These are phyloP conservation scores for Cinnamomum micranthum DNA, from an alignment of 164 flowering plant species.

Conservation along the genomic window DNA sequence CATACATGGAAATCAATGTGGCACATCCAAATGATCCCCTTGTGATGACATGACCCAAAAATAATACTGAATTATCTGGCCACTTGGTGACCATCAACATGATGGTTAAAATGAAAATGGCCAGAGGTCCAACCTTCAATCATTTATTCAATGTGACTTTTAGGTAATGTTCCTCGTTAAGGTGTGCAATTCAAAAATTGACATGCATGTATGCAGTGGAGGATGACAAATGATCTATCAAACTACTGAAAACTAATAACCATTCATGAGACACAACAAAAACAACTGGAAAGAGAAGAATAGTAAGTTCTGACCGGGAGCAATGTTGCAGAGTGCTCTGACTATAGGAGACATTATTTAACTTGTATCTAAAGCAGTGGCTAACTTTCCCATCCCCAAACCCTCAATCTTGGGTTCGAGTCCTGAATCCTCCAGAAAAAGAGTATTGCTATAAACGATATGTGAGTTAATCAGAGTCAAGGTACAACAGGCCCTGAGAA, in stretches of 20 bases:
- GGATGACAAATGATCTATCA: background rate
- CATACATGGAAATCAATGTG: background rate
- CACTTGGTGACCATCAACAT: background rate
- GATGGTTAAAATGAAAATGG: background rate
- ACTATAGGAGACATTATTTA: constrained; percentile 24
- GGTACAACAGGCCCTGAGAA: constrained; percentile 37
- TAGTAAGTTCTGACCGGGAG: constrained; percentile 11
- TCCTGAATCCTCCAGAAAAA: constrained; percentile 11
- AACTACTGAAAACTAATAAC: background rate
- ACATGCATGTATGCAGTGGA: background rate
- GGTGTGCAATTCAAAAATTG: background rate
- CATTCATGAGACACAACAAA: no score
- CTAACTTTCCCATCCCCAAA: constrained; percentile 28
- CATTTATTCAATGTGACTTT: background rate
- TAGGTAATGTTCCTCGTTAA: background rate
- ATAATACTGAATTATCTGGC: background rate
- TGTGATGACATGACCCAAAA: background rate
- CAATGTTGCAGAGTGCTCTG: constrained; percentile 26
- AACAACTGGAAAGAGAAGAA: background rate
- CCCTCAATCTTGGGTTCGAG: constrained; percentile 36
- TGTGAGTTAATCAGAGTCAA: constrained; percentile 35
- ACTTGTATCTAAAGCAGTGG: constrained; percentile 14
- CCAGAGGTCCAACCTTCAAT: background rate
- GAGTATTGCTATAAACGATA: constrained; percentile 27
- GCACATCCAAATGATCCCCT: background rate